Evolutionary conservation across 2,329 filamentous ascomycete species (phyloP).

Genomic region (Raffaelea ambrosiae): DNA sequence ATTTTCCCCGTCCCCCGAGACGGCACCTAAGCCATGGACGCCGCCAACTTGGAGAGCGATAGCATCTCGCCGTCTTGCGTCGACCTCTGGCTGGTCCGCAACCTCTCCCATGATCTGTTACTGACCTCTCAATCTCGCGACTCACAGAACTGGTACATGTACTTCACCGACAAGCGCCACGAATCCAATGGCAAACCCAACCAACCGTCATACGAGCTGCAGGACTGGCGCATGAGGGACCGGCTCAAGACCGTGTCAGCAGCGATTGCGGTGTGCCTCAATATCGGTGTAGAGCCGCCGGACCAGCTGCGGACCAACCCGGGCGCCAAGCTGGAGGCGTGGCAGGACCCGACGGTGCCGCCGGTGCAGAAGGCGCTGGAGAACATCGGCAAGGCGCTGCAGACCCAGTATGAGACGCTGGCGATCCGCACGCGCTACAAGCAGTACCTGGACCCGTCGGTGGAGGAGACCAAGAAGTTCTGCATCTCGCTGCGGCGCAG

Average conservation of each 20-base stretch:
- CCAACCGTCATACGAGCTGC: conserved; percentile 54
- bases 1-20: too few species aligned
- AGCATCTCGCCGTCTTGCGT: too few species aligned
- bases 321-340: conserved; percentile 88
- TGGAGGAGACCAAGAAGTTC: conserved; percentile 96
- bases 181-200: conserved; percentile 88
- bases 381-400: conserved; percentile 91
- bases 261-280: conserved; percentile 86
- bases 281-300: conserved; percentile 94
- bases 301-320: conserved; percentile 95
- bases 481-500: conserved; percentile 83
- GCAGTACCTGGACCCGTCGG: conserved; percentile 90
- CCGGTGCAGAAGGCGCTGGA: conserved; percentile 80
- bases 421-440: conserved; percentile 96
- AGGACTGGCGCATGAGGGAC: conserved; percentile 97
- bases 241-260: conserved; percentile 94
- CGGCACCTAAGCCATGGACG: too few species aligned
- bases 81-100: too few species aligned
- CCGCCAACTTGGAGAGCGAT: too few species aligned
- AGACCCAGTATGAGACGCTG: conserved; percentile 91
- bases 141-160: conserved; percentile 93
- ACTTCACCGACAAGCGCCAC: conserved; percentile 96
- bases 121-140: neutral
- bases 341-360: conserved; percentile 82
- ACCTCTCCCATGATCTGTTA: neutral